Evolutionary conservation across 2,329 filamentous ascomycete genomes (phyloP).

Genomic region (Ophiosphaerella korrae): DNA sequence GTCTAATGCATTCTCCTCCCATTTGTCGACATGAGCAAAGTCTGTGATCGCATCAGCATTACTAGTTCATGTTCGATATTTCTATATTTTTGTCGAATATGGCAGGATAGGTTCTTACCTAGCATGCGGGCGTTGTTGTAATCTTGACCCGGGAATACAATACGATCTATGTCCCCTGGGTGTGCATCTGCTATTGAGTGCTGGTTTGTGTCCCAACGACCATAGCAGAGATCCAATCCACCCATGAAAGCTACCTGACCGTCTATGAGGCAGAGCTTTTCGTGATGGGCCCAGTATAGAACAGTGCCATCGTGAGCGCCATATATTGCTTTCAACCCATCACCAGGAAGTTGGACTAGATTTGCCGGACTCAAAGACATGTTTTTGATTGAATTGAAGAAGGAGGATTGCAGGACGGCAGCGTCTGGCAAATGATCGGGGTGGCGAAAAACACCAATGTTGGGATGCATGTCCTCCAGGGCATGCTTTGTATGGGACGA

Average conservation of each 20-base stretch:
- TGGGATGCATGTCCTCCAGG: constrained; percentile 77
- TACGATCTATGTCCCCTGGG: constrained; percentile 73
- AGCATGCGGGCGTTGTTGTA: constrained; percentile 87
- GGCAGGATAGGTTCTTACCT: constrained; percentile 53
- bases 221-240: constrained; percentile 84
- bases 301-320: constrained; percentile 81
- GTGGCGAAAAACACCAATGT: constrained; percentile 87
- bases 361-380: constrained; percentile 61
- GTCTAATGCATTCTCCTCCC: constrained; percentile 85
- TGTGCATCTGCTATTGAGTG: constrained; percentile 86
- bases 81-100: background rate
- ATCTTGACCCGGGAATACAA: constrained; percentile 87
- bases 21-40: constrained; percentile 77
- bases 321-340: constrained; percentile 78
- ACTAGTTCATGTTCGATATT: background rate
- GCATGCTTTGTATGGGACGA: constrained; percentile 78
- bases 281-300: constrained; percentile 91
- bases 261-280: constrained; percentile 86
- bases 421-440: constrained; percentile 83
- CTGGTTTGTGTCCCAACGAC: constrained; percentile 84
- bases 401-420: constrained; percentile 65
- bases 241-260: constrained; percentile 86
- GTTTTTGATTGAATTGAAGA: constrained; percentile 62
- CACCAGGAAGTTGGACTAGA: constrained; percentile 68
- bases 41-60: constrained; percentile 47